Evolutionary conservation across 768 basidiomycete genomes (phyloP).

Genomic region (Tulasnella sp.): DNA sequence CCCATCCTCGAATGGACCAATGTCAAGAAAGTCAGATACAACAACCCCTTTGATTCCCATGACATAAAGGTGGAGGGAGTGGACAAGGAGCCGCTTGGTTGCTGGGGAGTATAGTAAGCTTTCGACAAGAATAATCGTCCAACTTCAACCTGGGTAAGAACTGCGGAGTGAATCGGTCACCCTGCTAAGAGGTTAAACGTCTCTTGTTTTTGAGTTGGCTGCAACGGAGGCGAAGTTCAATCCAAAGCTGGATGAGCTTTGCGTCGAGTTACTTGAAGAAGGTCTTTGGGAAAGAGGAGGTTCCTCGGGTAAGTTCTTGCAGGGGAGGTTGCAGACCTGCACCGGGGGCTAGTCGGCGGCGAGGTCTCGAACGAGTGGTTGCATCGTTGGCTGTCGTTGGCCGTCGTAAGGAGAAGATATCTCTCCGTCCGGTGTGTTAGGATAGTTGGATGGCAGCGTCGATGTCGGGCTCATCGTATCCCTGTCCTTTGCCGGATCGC

Average conservation of each 20-base stretch:
- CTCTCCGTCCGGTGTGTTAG: neutral
- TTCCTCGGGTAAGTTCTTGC: neutral
- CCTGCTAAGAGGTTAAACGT: no score
- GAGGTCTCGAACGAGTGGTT: neutral
- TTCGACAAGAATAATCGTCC: neutral
- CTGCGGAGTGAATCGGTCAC: neutral
- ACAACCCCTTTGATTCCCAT: neutral
- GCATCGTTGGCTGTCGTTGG: neutral
- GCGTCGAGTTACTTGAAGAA: slow-evolving; percentile 6
- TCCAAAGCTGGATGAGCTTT: slow-evolving; percentile 7
- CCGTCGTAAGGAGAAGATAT: neutral
- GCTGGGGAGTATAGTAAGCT: neutral
- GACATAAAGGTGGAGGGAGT: neutral
- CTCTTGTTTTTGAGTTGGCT: neutral
- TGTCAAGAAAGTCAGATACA: slow-evolving; percentile 52
- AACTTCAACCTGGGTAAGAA: slow-evolving; percentile 19
- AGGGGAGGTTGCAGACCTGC: neutral
- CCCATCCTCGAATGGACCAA: slow-evolving; percentile 67
- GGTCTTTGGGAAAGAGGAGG: no score
- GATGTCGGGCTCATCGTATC: neutral
- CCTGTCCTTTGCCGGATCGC: slow-evolving; percentile 19
- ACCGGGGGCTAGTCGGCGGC: neutral
- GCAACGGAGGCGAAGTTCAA: slow-evolving; percentile 25
- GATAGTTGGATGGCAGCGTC: neutral
- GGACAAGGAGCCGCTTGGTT: neutral